Evolutionary conservation across 495 filamentous ascomycete species (phyloP).

Genomic region (Aspergillus heteromorphus): DNA sequence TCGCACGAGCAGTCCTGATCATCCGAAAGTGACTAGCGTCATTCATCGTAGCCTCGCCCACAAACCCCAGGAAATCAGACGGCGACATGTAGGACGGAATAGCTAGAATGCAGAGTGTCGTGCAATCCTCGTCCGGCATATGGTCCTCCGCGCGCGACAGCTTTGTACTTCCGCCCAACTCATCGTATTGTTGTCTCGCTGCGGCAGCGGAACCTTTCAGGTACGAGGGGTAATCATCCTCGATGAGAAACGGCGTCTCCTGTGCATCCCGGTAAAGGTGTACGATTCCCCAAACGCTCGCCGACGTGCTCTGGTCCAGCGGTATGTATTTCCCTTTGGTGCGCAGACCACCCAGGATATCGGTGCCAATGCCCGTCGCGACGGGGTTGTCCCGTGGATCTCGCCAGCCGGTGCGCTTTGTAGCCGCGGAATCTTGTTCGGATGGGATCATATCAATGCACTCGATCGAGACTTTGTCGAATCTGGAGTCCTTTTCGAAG

Average conservation of each 20-base stretch:
- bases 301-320: conserved; percentile 66
- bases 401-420: conserved; percentile 8
- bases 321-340: conserved; percentile 78
- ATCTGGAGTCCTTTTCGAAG: conserved; percentile 53
- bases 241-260: conserved; percentile 54
- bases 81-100: conserved; percentile 91
- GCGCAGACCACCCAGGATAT: conserved; percentile 50
- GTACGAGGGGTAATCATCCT: conserved; percentile 37
- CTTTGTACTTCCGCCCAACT: conserved; percentile 19
- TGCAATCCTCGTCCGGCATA: conserved; percentile 58
- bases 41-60: conserved; percentile 83
- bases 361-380: conserved; percentile 44
- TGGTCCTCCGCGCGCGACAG: conserved; percentile 13
- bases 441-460: conserved; percentile 60
- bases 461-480: conserved; percentile 57
- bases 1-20: conserved; percentile 81
- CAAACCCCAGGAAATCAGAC: conserved; percentile 85
- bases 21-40: conserved; percentile 92
- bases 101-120: conserved; percentile 89
- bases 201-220: conserved; percentile 39
- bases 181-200: conserved; percentile 27
- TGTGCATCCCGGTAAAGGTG: conserved; percentile 86
- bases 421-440: conserved; percentile 12
- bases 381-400: conserved; percentile 27
- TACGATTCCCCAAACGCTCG: conserved; percentile 88